These are phyloP conservation scores for Golubevia sp. DNA, from an alignment of 1,284 basidiomycete genomes.

Conservation along the genomic window DNA sequence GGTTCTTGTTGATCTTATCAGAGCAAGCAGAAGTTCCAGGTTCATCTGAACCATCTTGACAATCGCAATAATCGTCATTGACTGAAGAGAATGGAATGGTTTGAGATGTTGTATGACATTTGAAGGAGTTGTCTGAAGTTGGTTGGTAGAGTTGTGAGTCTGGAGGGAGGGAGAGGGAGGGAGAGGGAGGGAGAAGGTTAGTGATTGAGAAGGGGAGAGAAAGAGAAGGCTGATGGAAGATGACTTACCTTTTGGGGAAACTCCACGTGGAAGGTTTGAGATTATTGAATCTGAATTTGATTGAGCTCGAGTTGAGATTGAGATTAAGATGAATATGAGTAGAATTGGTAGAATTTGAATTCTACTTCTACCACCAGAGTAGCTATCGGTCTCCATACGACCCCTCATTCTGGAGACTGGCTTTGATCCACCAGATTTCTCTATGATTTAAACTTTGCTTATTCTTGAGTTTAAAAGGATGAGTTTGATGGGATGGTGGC, in stretches of 20 bases:
- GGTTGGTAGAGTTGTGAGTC: slow-evolving; percentile 6
- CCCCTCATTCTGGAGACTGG: too few relatives aligned
- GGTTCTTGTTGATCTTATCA: slow-evolving; percentile 2
- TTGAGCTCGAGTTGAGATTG: neutral
- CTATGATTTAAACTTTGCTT: too few relatives aligned
- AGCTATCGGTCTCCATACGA: too few relatives aligned
- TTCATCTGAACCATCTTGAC: slow-evolving; percentile 54
- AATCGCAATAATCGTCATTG: slow-evolving; percentile 61
- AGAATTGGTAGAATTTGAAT: neutral
- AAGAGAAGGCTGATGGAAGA: neutral
- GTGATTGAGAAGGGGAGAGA: neutral
- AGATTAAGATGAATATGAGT: neutral
- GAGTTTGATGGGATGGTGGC: too few relatives aligned
- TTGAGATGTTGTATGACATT: too few relatives aligned
- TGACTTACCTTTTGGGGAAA: neutral
- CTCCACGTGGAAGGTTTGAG: neutral
- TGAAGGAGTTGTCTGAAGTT: slow-evolving; percentile 26
- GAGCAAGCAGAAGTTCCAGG: slow-evolving; percentile 21
- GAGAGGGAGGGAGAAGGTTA: neutral
- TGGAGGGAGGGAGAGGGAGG: slow-evolving; percentile 1
- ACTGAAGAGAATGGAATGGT: slow-evolving; percentile 29
- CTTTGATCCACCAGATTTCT: too few relatives aligned
- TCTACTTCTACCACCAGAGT: too few relatives aligned
- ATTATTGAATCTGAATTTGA: neutral
- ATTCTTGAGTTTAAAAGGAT: too few relatives aligned